Base-by-base conservation (phyloP, 2,329 filamentous ascomycete genomes). In the Lecanicillium sp. region DNA sequence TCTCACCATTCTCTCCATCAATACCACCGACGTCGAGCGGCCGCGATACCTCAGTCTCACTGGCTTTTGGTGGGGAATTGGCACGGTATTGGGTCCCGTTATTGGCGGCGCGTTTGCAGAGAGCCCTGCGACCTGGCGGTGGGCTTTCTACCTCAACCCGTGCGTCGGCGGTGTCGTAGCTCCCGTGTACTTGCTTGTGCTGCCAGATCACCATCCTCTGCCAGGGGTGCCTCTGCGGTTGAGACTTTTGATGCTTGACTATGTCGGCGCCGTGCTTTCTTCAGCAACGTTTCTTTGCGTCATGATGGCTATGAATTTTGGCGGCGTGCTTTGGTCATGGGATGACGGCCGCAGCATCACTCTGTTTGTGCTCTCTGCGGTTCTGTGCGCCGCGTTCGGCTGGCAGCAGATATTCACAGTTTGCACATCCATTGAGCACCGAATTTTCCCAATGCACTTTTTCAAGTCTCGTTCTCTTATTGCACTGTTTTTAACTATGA, bases 221-320 rank as follows among this genome's bases (percentile, higher is more conserved):
- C 22, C 34, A 8, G 34, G 25, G 5, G 25, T 29, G 22, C 5
- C 8, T 5, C 34, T 36, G 25, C 34, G 22, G 6, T 20, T 11
- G 7, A 14, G 34, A 4, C 22, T 29, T 5, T 20, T 17, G 5
- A 35, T 14, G 27, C 46, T 71, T 12, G 71, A 74, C 47, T 68
- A 54, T 41, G 14, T 69, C 0, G 70, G 68, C 1, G 53, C 57
- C 0, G 17, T 66, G 2, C 52, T 77, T 2, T 64, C 59, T 25
- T 48, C 60, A 1, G 68, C 56, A 2, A 58, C 59, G 2, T 60
- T 64, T 15, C 49, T 60, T 1, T 57, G 54, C 11, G 47, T 69
- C 14, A 56, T 68, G 29, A 65, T 77, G 54, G 69, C 59, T 0
- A 61, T 74, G 40, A 62, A 58, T 32, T 72, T 76, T 33, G 69